These are phyloP conservation scores for Jamesozyma hellenica DNA, from an alignment of 805 yeast genomes.

Conservation along the genomic window DNA sequence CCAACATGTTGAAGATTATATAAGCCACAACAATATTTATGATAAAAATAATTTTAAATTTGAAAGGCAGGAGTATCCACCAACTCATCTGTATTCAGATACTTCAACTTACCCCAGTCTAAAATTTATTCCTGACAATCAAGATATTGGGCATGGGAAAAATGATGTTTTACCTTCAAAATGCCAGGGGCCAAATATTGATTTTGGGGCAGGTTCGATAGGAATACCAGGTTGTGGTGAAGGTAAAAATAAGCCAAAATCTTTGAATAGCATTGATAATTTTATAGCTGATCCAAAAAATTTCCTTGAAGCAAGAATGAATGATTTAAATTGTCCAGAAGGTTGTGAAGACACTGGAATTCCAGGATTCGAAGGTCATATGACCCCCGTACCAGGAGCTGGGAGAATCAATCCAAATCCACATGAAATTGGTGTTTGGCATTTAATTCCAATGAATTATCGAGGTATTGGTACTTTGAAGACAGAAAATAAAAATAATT, in stretches of 20 bases:
- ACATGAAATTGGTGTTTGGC: constrained; percentile 5
- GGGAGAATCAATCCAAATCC: constrained; percentile 5
- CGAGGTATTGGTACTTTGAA: not conserved
- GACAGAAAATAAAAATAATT: not conserved
- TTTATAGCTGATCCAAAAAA: constrained; percentile 3
- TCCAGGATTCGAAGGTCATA: constrained; percentile 8
- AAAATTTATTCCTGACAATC: constrained; percentile 7
- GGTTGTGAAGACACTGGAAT: constrained; percentile 6
- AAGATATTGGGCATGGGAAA: constrained; percentile 1
- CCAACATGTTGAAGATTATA: constrained; percentile 7
- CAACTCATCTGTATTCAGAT: constrained; percentile 5
- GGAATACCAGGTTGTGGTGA: constrained; percentile 13
- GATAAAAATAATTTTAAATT: not conserved
- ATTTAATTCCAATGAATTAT: constrained; percentile 3
- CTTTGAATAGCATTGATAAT: not conserved
- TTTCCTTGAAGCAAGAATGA: constrained; percentile 10
- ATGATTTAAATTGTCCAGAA: constrained; percentile 6
- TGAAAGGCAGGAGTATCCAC: constrained; percentile 6
- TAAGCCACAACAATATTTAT: not conserved
- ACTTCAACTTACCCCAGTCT: constrained; percentile 2
- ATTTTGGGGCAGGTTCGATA: constrained; percentile 1
- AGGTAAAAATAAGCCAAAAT: not conserved
- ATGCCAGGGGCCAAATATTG: constrained; percentile 2
- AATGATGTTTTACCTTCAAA: constrained; percentile 5
- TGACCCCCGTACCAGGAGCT: constrained; percentile 12